These are phyloP conservation scores for Penicilliopsis zonata DNA, from an alignment of 495 filamentous ascomycete genomes.

Conservation along the genomic window DNA sequence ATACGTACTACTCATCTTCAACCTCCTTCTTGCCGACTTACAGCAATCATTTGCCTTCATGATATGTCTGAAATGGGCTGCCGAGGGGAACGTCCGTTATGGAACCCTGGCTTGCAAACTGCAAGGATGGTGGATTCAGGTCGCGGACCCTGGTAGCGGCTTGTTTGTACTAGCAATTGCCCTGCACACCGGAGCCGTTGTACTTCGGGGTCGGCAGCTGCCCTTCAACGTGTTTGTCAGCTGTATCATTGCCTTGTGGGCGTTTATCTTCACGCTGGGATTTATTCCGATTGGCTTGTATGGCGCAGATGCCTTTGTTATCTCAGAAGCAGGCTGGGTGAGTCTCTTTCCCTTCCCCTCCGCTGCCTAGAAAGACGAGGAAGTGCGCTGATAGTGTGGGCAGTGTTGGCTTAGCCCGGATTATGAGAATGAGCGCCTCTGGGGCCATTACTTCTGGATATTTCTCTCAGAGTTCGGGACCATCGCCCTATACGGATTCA, in stretches of 20 bases:
- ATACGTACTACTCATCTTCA: constrained; percentile 61
- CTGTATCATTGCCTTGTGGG: constrained; percentile 40
- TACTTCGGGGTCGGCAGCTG: constrained; percentile 45
- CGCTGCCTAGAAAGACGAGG: not conserved
- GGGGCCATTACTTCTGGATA: constrained; percentile 68
- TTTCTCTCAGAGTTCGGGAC: constrained; percentile 56
- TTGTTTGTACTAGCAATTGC: constrained; percentile 58
- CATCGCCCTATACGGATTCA: constrained; percentile 42
- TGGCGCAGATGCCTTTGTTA: constrained; percentile 42
- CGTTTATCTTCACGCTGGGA: constrained; percentile 43
- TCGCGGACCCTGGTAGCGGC: constrained; percentile 55
- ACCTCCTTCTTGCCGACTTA: constrained; percentile 59
- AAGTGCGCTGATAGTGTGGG: not conserved
- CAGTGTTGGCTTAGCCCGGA: constrained; percentile 61
- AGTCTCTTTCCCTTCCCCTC: not conserved
- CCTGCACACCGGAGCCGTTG: constrained; percentile 49
- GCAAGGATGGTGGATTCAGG: constrained; percentile 62
- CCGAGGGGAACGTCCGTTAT: constrained; percentile 37
- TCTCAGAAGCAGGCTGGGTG: constrained; percentile 32
- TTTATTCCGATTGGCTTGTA: constrained; percentile 40
- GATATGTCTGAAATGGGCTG: constrained; percentile 48
- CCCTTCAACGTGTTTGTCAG: constrained; percentile 36
- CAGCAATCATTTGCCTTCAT: constrained; percentile 59
- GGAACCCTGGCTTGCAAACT: constrained; percentile 48
- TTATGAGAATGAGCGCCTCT: constrained; percentile 49